These are phyloP conservation scores for Metschnikowia kunwiensis DNA, from an alignment of 805 yeast genomes.

Conservation along the genomic window DNA sequence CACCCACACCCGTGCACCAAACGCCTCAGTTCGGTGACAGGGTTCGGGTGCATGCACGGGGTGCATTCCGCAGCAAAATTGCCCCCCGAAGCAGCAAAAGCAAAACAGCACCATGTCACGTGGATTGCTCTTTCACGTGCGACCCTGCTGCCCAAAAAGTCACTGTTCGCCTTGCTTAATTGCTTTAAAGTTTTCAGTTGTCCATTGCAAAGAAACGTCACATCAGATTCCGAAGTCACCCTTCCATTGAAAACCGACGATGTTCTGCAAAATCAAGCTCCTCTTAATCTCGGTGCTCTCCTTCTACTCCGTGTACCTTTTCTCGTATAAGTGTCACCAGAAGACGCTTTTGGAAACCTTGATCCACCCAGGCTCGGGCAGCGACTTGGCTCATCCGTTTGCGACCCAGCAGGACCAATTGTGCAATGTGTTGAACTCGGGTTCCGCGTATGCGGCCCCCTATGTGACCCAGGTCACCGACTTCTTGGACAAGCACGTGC, in stretches of 20 bases:
- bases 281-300: constrained; percentile 25
- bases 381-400: constrained; percentile 37
- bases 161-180: constrained; percentile 5
- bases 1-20: too few species aligned
- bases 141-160: constrained; percentile 1
- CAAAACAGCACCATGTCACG: constrained; percentile 9
- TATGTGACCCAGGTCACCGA: constrained; percentile 25
- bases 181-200: not conserved
- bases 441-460: constrained; percentile 30
- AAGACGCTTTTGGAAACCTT: constrained; percentile 26
- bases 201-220: too few species aligned
- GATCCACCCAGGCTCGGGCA: constrained; percentile 23
- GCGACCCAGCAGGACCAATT: constrained; percentile 33
- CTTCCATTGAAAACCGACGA: constrained; percentile 14
- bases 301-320: constrained; percentile 37
- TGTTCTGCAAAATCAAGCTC: constrained; percentile 20
- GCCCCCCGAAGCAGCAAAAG: constrained; percentile 7
- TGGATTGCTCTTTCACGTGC: constrained; percentile 10
- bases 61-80: constrained; percentile 3
- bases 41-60: too few species aligned
- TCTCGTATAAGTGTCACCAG: constrained; percentile 38
- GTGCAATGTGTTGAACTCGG: constrained; percentile 33
- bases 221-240: too few species aligned
- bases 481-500: constrained; percentile 37
- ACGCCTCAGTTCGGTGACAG: too few species aligned